phyloP scores from a whole-genome alignment of 768 basidiomycete species.

The Phylloporus sp. region DNA sequence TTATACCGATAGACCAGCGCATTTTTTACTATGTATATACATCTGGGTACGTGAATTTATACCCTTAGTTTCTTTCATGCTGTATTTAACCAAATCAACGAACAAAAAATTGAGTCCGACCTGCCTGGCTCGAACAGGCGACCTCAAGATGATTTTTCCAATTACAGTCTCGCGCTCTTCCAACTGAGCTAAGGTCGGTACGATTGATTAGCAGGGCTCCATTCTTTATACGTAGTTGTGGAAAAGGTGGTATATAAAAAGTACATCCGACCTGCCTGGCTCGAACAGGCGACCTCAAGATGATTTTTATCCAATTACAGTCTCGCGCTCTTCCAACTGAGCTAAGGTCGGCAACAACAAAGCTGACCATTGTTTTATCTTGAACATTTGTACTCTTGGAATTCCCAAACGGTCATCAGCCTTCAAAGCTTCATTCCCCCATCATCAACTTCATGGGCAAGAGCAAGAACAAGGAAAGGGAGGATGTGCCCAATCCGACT shows the following conservation, averaged over 20 bases:
- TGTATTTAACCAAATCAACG: too few relatives aligned
- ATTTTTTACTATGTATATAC: too few relatives aligned
- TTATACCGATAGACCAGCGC: background rate
- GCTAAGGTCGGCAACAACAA: slow-evolving; percentile 19
- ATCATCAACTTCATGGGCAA: slow-evolving; percentile 54
- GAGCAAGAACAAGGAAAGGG: slow-evolving; percentile 53
- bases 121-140: slow-evolving; percentile 44
- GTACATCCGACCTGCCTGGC: slow-evolving; percentile 35
- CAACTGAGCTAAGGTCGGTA: slow-evolving; percentile 39
- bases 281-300: slow-evolving; percentile 46
- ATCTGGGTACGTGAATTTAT: background rate
- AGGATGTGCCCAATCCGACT: slow-evolving; percentile 53
- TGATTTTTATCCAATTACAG: slow-evolving; percentile 35
- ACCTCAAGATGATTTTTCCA: slow-evolving; percentile 38
- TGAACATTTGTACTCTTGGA: too few relatives aligned
- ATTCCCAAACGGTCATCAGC: too few relatives aligned
- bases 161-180: slow-evolving; percentile 49
- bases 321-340: slow-evolving; percentile 52
- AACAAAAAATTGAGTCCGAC: slow-evolving; percentile 25
- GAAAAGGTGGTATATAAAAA: too few relatives aligned
- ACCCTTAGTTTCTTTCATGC: too few relatives aligned
- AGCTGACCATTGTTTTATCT: background rate
- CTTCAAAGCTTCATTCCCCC: background rate
- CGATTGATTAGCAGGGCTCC: too few relatives aligned
- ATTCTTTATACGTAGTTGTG: too few relatives aligned